Evolutionary conservation across 768 basidiomycete genomes (phyloP), one percentile per base, ranked within the genome.

Genomic region (Leucosporidium scottii): DNA sequence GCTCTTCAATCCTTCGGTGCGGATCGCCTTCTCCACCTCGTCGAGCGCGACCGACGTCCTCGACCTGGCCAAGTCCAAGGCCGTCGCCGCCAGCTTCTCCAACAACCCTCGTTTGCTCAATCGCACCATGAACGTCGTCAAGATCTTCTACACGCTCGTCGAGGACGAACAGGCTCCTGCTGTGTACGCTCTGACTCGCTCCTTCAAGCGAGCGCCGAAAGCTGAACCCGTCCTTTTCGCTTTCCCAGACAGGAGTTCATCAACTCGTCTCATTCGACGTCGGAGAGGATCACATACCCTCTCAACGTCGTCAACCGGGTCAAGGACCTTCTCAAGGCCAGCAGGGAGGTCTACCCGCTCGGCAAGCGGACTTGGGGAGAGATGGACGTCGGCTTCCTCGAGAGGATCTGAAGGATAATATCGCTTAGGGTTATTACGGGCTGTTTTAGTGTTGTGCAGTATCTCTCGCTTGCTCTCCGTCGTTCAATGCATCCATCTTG

Each of bases 1-100:
- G 93, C 76, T 97, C 27, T 96, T 98, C 83, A 96, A 93, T 78
- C 92, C 93, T 0, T 86, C 83, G 70, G 85, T 98, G 72, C 85
- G 84, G 17, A 78, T 97, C 20, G 85, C 91, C 1, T 93, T 91
- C 76, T 83, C 84, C 55, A 82, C 84, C 13, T 78, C 83, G 9
- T 78, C 79, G 17, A 80, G 83, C 23, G 84, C 84, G 17, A 51
- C 47, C 8, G 36, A 30, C 63, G 77, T 83, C 10, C 81, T 91
- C 27, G 84, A 87, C 12, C 84, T 85, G 76, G 82, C 80, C 58
- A 85, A 82, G 9, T 84, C 85, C 8, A 82, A 88, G 20, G 81
- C 83, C 54, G 86, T 85, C 3, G 25, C 63, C 3, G 25, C 63
- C 39, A 12, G 3, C 39, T 44, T 44, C 13, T 44, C 39, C 8